Evolutionary conservation across 345 rosid species (phyloP), one percentile per base, ranked within the genome.

Genomic region (Melaleuca alternifolia): DNA sequence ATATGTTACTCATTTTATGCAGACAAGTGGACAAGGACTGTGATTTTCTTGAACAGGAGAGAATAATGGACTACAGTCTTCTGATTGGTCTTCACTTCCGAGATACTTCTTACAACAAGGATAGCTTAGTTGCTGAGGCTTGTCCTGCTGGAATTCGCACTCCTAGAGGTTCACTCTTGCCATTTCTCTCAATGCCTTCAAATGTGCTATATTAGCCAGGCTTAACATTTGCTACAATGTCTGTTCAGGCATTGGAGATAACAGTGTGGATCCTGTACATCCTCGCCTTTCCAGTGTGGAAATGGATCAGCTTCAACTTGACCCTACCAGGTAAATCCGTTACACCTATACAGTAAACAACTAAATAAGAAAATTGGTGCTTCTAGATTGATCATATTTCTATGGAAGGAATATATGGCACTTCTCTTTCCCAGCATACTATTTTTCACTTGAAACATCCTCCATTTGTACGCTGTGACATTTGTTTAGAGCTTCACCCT

Each of bases 1-100:
- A 65, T 21, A 2, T 10, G 3, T 65, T 20, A 65, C 33, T 33
- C 79, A 53, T 76, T 71, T 54, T 46, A 11, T 90, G 88, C 98
- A 97, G 99, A 92, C 99, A 97, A 95, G 96, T 96, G 61, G 99
- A 94, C 86, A 92, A 93, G 89, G 99, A 97, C 87, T 97, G 99
- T 85, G 99, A 96, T 53, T 93, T 97, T 59, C 98, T 97, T 84
- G 98, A 96, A 86, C 96, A 94, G 88, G 99, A 95, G 89, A 94
- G 99, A 86, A 96, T 97, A 53, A 97, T 97, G 99, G 99, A 97
- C 85, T 97, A 97, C 85, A 97, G 99, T 92, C 93, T 97, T 65
- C 87, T 97, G 88, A 90, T 97, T 50, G 99, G 99, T 57, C 90
- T 97, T 89, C 99, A 97, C 89, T 97, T 97, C 86, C 91, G 93